Conservation (phyloP, 805 yeast species). For the Brettanomyces sp. region DNA sequence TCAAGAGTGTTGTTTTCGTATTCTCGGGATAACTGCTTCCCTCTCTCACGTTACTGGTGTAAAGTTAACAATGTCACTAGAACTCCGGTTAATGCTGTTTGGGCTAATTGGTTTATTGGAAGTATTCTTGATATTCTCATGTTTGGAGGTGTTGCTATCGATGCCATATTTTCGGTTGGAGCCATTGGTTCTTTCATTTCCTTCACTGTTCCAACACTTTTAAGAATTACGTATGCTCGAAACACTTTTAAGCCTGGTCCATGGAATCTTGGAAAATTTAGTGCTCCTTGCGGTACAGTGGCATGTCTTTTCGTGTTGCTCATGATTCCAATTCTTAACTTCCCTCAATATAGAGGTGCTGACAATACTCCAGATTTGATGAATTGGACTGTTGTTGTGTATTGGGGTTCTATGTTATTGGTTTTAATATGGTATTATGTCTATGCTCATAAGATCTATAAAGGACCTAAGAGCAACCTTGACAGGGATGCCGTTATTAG, state of each 20-base stretch:
- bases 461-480: conserved; percentile 50
- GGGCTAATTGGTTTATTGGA: conserved; percentile 46
- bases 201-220: conserved; percentile 49
- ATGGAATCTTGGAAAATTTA: conserved; percentile 47
- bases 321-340: conserved; percentile 51
- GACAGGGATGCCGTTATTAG: conserved; percentile 26
- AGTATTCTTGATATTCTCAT: conserved; percentile 46
- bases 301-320: conserved; percentile 40
- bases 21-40: conserved; percentile 59
- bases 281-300: conserved; percentile 36
- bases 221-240: conserved; percentile 46
- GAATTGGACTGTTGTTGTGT: conserved; percentile 59
- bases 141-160: conserved; percentile 60
- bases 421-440: conserved; percentile 38
- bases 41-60: conserved; percentile 43
- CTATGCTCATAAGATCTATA: conserved; percentile 50
- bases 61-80: conserved; percentile 39
- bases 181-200: conserved; percentile 61
- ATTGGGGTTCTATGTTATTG: conserved; percentile 46
- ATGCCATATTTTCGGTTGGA: conserved; percentile 64
- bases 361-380: conserved; percentile 29
- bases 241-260: conserved; percentile 52
- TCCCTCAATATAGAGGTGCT: conserved; percentile 38
- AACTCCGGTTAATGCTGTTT: conserved; percentile 57
- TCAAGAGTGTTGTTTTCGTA: conserved; percentile 58